Conservation (phyloP, 129 eudicot genomes). For the Helianthus annuus region DNA sequence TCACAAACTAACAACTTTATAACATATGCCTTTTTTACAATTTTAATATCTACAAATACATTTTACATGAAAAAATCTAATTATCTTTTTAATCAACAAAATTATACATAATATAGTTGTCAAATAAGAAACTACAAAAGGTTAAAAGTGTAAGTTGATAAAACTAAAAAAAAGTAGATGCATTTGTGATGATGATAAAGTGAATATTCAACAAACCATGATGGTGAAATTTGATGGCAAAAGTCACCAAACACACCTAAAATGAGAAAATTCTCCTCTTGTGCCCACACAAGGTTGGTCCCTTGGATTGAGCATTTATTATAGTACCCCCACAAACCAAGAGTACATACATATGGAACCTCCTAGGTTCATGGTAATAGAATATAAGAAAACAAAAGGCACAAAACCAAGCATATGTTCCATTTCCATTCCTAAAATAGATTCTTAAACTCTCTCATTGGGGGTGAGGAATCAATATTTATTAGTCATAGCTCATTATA, state of each 20-base stretch:
- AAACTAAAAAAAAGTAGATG: constrained; percentile 6
- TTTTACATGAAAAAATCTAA: too few relatives aligned
- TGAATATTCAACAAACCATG: constrained; percentile 26
- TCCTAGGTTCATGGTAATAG: background rate
- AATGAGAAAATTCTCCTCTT: background rate
- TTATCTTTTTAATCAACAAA: too few relatives aligned
- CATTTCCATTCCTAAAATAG: background rate
- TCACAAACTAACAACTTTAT: too few relatives aligned
- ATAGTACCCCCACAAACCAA: constrained; percentile 6
- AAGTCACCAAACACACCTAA: constrained; percentile 23
- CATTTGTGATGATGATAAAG: constrained; percentile 1
- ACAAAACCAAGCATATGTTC: constrained; percentile 15
- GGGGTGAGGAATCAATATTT: too few relatives aligned
- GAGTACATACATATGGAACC: background rate
- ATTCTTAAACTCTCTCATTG: too few relatives aligned
- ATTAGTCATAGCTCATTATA: too few relatives aligned
- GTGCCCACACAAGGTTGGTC: background rate
- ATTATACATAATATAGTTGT: background rate
- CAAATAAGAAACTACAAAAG: constrained; percentile 1
- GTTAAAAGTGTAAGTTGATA: background rate
- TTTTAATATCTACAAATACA: too few relatives aligned
- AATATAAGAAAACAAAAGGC: background rate
- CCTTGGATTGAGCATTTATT: background rate
- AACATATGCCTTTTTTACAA: too few relatives aligned
- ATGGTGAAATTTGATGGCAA: constrained; percentile 20